Conservation (phyloP, 176 grass and related monocot genomes). For the Microstegium vimineum region DNA sequence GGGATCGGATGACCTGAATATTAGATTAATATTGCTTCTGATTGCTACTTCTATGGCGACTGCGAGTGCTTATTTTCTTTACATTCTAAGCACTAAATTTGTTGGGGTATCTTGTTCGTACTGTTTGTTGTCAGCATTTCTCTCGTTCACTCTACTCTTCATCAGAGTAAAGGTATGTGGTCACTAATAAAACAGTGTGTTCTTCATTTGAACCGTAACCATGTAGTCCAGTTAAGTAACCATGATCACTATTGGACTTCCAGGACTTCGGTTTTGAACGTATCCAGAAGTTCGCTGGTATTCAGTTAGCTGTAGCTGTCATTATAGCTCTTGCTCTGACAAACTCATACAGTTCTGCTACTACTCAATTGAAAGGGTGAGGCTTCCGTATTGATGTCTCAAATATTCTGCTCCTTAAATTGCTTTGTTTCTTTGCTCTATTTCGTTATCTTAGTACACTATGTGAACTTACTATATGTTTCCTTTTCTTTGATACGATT, state of each 20-base stretch:
- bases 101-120: constrained; percentile 76
- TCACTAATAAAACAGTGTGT: neutral
- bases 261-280: constrained; percentile 76
- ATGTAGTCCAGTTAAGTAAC: neutral
- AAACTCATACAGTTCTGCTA: constrained; percentile 61
- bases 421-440: neutral
- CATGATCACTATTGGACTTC: neutral
- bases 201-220: neutral
- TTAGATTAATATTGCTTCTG: constrained; percentile 61
- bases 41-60: constrained; percentile 81
- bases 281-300: constrained; percentile 58
- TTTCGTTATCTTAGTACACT: neutral
- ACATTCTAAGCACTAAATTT: constrained; percentile 76
- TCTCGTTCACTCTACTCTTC: constrained; percentile 81
- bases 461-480: neutral
- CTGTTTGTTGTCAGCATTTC: constrained; percentile 70
- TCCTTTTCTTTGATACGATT: neutral
- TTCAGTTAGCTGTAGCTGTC: constrained; percentile 68
- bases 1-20: constrained; percentile 50
- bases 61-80: constrained; percentile 90
- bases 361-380: constrained; percentile 59
- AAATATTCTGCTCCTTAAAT: neutral
- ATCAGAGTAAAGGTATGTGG: constrained; percentile 71
- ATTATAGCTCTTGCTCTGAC: constrained; percentile 68
- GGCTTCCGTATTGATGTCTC: constrained; percentile 4